These are phyloP conservation scores for Sporothrix globosa DNA, from an alignment of 2,329 filamentous ascomycete species.

Conservation along the genomic window DNA sequence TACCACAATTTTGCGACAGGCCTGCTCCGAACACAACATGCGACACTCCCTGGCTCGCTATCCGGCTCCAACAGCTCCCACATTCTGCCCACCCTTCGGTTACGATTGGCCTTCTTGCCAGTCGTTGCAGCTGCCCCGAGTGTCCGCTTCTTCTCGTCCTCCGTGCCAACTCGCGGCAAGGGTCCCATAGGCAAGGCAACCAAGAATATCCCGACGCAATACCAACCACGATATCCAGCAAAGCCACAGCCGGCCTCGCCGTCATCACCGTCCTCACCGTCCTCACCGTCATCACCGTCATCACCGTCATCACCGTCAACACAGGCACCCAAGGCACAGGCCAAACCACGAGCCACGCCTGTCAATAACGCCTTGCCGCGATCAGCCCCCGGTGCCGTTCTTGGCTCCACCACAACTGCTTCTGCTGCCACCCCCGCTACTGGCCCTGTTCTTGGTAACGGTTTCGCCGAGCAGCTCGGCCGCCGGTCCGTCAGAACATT, in stretches of 20 bases:
- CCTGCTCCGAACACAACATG: constrained; percentile 6
- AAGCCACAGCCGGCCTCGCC: background rate
- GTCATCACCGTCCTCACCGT: background rate
- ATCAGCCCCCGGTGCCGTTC: background rate
- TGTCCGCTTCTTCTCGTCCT: constrained; percentile 17
- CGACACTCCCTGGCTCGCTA: constrained; percentile 6
- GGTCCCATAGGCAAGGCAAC: background rate
- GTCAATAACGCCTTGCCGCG: background rate
- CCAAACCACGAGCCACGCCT: constrained; percentile 1
- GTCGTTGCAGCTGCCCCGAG: background rate
- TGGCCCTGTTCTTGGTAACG: background rate
- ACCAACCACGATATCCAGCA: background rate
- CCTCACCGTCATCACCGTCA: background rate
- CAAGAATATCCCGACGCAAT: background rate
- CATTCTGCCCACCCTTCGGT: background rate
- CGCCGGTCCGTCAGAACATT: constrained; percentile 59
- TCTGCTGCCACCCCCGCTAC: background rate
- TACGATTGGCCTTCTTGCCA: background rate
- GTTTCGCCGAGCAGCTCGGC: constrained; percentile 60
- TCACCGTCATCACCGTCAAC: background rate
- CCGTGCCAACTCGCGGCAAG: background rate
- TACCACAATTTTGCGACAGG: constrained; percentile 6
- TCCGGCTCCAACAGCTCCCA: background rate
- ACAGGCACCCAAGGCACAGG: background rate
- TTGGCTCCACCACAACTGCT: background rate